Evolutionary conservation across 1,139 yeast genomes (phyloP).

Genomic region (Taiozyma sp.): DNA sequence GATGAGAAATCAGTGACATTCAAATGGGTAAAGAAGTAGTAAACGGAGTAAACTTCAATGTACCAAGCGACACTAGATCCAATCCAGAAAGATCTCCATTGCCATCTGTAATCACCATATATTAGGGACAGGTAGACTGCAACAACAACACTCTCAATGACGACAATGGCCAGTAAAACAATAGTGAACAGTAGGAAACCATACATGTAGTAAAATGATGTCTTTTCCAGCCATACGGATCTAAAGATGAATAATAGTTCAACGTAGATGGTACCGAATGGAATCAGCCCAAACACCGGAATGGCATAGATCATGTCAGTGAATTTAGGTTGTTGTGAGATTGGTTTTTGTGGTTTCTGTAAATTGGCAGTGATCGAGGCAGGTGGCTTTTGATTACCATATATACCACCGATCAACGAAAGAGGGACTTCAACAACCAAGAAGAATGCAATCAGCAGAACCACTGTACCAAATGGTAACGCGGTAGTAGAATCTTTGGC

Average conservation of each 20-base stretch:
- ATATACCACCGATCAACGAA: slow-evolving; percentile 64
- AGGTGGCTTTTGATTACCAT: slow-evolving; percentile 42
- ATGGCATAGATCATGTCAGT: slow-evolving; percentile 22
- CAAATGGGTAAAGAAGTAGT: slow-evolving; percentile 55
- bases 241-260: slow-evolving; percentile 73
- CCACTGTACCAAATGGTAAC: slow-evolving; percentile 69
- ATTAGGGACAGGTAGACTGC: slow-evolving; percentile 62
- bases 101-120: slow-evolving; percentile 69
- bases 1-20: slow-evolving; percentile 68
- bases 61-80: slow-evolving; percentile 74
- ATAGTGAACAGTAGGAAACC: slow-evolving; percentile 70
- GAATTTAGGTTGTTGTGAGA: slow-evolving; percentile 38
- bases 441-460: slow-evolving; percentile 54
- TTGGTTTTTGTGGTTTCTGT: slow-evolving; percentile 28
- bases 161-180: slow-evolving; percentile 53
- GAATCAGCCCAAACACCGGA: slow-evolving; percentile 58
- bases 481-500: slow-evolving; percentile 74
- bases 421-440: slow-evolving; percentile 68
- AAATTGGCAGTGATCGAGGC: slow-evolving; percentile 27
- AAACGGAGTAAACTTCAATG: slow-evolving; percentile 62
- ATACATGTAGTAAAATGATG: slow-evolving; percentile 75
- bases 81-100: slow-evolving; percentile 75
- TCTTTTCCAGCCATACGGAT: slow-evolving; percentile 76
- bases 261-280: slow-evolving; percentile 77
- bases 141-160: slow-evolving; percentile 71